These are phyloP conservation scores for Candida nanaspora DNA, from an alignment of 805 yeast species.

Conservation along the genomic window DNA sequence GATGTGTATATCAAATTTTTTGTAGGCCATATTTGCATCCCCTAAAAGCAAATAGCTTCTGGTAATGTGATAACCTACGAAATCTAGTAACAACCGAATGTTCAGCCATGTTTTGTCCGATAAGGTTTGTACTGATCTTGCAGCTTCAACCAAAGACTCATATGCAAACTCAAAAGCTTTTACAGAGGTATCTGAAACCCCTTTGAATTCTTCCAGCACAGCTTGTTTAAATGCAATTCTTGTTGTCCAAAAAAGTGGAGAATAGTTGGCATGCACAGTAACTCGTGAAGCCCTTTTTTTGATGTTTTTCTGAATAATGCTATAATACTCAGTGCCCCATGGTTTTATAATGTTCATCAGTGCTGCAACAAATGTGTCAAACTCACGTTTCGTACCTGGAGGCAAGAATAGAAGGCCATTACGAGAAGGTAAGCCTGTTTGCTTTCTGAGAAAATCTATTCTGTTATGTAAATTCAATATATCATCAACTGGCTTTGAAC, in stretches of 20 bases:
- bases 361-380: slow-evolving; percentile 30
- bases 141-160: slow-evolving; percentile 37
- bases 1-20: slow-evolving; percentile 60
- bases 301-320: slow-evolving; percentile 30
- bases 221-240: slow-evolving; percentile 48
- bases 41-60: slow-evolving; percentile 53
- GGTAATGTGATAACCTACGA: slow-evolving; percentile 54
- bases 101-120: slow-evolving; percentile 32
- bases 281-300: slow-evolving; percentile 29
- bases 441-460: slow-evolving; percentile 28
- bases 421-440: slow-evolving; percentile 35
- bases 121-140: slow-evolving; percentile 19
- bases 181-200: slow-evolving; percentile 38
- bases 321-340: slow-evolving; percentile 38
- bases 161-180: slow-evolving; percentile 47
- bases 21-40: slow-evolving; percentile 50
- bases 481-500: slow-evolving; percentile 19
- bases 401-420: slow-evolving; percentile 39
- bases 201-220: slow-evolving; percentile 40
- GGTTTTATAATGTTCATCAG: slow-evolving; percentile 33
- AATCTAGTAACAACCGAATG: slow-evolving; percentile 47
- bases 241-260: slow-evolving; percentile 33
- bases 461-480: slow-evolving; percentile 29
- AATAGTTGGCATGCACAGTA: slow-evolving; percentile 7
- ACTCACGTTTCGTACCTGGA: slow-evolving; percentile 32